Percentiles rank a stretch among this genome's conserved stretches.
These are phyloP conservation scores for Cyberlindnera nakhonratchasimensis DNA, from an alignment of 805 yeast species.

Conservation along the genomic window DNA sequence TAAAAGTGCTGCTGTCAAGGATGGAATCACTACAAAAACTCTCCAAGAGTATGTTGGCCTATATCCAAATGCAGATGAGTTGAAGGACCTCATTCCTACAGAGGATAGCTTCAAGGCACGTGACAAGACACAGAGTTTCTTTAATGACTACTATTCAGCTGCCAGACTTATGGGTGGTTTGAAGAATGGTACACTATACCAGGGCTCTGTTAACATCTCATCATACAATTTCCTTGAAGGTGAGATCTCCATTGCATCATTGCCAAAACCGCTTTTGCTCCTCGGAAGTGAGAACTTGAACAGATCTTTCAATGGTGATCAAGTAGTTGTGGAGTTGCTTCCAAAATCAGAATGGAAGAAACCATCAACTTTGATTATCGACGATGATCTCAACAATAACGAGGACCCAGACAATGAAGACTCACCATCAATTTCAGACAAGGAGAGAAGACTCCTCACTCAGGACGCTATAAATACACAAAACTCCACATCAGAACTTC, in stretches of 20 bases:
- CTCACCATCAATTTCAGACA: constrained; percentile 49
- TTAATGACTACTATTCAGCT: constrained; percentile 73
- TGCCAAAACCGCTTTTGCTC: constrained; percentile 77
- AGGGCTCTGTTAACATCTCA: constrained; percentile 77
- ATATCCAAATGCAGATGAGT: constrained; percentile 68
- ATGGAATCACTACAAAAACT: constrained; percentile 52
- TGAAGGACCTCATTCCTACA: constrained; percentile 74
- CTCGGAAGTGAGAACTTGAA: constrained; percentile 82
- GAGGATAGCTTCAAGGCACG: constrained; percentile 33
- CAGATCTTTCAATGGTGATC: constrained; percentile 89
- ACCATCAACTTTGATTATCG: constrained; percentile 76
- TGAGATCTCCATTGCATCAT: constrained; percentile 62
- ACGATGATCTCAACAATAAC: constrained; percentile 34
- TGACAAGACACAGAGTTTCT: constrained; percentile 36
- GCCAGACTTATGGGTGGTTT: constrained; percentile 89
- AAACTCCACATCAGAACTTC: constrained; percentile 49
- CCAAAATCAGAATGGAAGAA: constrained; percentile 86
- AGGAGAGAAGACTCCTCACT: constrained; percentile 67
- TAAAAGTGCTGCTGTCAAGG: constrained; percentile 48
- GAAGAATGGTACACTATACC: constrained; percentile 80
- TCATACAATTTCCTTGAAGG: constrained; percentile 90
- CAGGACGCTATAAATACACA: constrained; percentile 73
- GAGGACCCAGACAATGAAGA: constrained; percentile 43
- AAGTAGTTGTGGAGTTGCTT: constrained; percentile 83
- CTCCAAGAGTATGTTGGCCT: constrained; percentile 67